These are phyloP conservation scores for Zasmidium angulare DNA, from an alignment of 2,329 filamentous ascomycete species.

Conservation along the genomic window DNA sequence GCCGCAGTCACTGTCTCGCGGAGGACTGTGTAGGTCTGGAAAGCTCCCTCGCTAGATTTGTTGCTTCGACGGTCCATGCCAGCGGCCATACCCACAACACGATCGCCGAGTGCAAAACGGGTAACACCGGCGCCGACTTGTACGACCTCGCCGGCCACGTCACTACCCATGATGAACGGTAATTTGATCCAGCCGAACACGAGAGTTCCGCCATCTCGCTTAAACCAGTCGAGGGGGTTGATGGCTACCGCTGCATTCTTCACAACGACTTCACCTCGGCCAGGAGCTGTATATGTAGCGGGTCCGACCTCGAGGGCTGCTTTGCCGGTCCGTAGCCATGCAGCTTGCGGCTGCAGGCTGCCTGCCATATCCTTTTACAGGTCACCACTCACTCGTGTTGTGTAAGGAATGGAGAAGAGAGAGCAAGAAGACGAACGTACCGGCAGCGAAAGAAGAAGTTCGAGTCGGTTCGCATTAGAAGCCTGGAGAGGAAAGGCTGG, in stretches of 20 bases:
- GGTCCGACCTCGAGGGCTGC: neutral
- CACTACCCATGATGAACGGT: constrained; percentile 32
- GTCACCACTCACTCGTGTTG: no score
- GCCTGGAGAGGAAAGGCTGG: no score
- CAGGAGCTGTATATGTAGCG: neutral
- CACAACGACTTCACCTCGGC: neutral
- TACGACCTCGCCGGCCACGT: constrained; percentile 34
- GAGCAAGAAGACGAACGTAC: no score
- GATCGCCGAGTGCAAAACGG: constrained; percentile 29
- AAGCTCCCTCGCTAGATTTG: constrained; percentile 17
- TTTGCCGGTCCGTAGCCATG: neutral
- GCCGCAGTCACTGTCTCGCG: constrained; percentile 8
- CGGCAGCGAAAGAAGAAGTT: no score
- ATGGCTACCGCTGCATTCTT: neutral
- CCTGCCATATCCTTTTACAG: neutral
- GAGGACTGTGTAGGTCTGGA: constrained; percentile 23
- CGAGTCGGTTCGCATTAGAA: no score
- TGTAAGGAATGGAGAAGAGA: no score
- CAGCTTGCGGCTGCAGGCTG: neutral
- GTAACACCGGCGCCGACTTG: constrained; percentile 31
- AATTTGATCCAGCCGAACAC: constrained; percentile 18
- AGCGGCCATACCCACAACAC: constrained; percentile 24
- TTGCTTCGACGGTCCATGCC: constrained; percentile 12
- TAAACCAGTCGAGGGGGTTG: neutral
- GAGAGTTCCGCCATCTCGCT: neutral